phyloP scores from a whole-genome alignment of 1,284 basidiomycete genomes.

The Cutaneotrichosporon mucoides region DNA sequence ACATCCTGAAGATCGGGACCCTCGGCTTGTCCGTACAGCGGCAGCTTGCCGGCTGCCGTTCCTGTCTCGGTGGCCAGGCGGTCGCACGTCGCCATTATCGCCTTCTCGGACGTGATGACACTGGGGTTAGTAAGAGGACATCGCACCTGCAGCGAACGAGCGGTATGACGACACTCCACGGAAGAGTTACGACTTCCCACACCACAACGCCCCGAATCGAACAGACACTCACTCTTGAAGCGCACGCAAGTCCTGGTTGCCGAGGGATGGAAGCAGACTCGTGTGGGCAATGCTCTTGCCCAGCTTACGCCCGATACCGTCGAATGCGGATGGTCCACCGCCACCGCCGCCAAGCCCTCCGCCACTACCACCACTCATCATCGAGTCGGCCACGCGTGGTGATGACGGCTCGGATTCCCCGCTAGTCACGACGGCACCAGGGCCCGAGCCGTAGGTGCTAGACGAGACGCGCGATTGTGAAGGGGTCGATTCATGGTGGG shows the following conservation, averaged over 20 bases:
- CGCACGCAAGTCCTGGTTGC: slow-evolving; percentile 73
- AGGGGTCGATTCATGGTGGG: neutral
- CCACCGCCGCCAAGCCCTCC: slow-evolving; percentile 7
- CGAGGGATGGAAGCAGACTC: slow-evolving; percentile 61
- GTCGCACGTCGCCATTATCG: slow-evolving; percentile 66
- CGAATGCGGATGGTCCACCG: slow-evolving; percentile 16
- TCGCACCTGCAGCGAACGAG: too few relatives aligned
- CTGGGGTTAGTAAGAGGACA: slow-evolving; percentile 51
- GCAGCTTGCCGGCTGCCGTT: slow-evolving; percentile 72
- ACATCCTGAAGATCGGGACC: slow-evolving; percentile 81
- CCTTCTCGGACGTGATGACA: slow-evolving; percentile 83
- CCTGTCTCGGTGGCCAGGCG: slow-evolving; percentile 58
- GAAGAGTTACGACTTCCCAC: too few relatives aligned
- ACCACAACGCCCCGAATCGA: too few relatives aligned
- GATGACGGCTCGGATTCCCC: neutral
- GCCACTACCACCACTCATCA: slow-evolving; percentile 1
- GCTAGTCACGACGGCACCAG: neutral
- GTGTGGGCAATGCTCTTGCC: slow-evolving; percentile 45
- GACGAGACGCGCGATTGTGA: slow-evolving; percentile 1
- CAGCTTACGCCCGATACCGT: slow-evolving; percentile 36
- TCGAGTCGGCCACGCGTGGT: neutral
- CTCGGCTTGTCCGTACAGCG: slow-evolving; percentile 74
- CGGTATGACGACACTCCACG: too few relatives aligned
- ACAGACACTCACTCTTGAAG: slow-evolving; percentile 57
- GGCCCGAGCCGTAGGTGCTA: slow-evolving; percentile 4